Conservation (phyloP, 441 rosid species). For the Pelargonium australe region DNA sequence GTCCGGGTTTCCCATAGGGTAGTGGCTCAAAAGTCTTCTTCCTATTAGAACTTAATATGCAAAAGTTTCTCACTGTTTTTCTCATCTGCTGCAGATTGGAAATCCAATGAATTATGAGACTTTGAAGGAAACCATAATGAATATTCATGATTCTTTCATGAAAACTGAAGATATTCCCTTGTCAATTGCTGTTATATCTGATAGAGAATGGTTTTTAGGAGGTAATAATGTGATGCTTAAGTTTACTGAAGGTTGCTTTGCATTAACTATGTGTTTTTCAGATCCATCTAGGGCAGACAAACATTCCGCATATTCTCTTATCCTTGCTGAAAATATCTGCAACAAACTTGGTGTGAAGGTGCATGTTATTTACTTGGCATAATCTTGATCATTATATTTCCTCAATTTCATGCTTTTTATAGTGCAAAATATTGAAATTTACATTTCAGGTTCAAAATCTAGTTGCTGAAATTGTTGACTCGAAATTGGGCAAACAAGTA, state of each 20-base stretch:
- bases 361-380: neutral
- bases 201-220: constrained; percentile 73
- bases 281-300: constrained; percentile 91
- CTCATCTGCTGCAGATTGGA: constrained; percentile 52
- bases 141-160: constrained; percentile 46
- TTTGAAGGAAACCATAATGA: constrained; percentile 52
- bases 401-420: too few relatives aligned
- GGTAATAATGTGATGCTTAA: constrained; percentile 36
- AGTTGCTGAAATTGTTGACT: constrained; percentile 88
- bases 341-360: constrained; percentile 70
- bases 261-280: constrained; percentile 29
- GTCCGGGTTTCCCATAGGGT: constrained; percentile 66
- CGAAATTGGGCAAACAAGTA: constrained; percentile 92
- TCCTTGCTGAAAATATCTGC: constrained; percentile 91
- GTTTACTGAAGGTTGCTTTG: constrained; percentile 8
- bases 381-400: too few relatives aligned
- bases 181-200: constrained; percentile 76
- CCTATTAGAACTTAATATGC: neutral
- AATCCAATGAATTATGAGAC: constrained; percentile 80
- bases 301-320: constrained; percentile 80
- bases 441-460: constrained; percentile 43
- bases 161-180: constrained; percentile 54
- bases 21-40: constrained; percentile 11
- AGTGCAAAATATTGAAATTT: too few relatives aligned
- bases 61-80: constrained; percentile 13